Evolutionary conservation across 345 rosid species (phyloP), one percentile per base, ranked within the genome.

Genomic region (Capsella bursapastoris): DNA sequence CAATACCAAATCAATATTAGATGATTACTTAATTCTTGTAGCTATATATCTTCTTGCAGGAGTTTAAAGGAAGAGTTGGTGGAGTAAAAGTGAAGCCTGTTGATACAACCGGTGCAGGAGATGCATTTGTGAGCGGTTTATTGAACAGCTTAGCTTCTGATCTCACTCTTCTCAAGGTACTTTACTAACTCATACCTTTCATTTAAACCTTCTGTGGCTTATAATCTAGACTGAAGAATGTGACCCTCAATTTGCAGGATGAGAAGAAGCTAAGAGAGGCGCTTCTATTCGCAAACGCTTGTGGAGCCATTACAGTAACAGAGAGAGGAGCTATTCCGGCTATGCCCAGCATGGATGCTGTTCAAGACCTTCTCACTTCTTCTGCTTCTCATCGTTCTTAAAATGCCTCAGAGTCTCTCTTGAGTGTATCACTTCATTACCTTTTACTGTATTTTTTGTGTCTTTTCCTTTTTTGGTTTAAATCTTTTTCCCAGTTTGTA

Each of bases 271-370:
- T 96, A 71, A 82, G 91, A 67, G 86, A 89, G 61, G 95, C 95
- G 11, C 90, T 96, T 56, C 57, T 70, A 0, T 96, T 92, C 10
- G 97, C 95, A 11, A 96, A 96, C 60, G 97, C 84, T 35, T 92
- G 98, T 43, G 99, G 96, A 6, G 97, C 97, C 14, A 79, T 84
- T 57, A 87, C 98, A 0, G 99, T 90, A 37, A 96, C 88, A 37
- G 88, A 85, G 82, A 86, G 95, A 79, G 99, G 99, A 52, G 99
- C 99, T 0, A 96, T 96, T 79, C 99, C 99, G 10, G 90, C 96
- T 0, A 78, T 96, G 58, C 99, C 99, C 14, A 83, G 95, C 18
- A 89, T 77, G 82, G 66, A 83, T 63, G 89, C 90, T 8, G 97
- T 87, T 72, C 84, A 78, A 55, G 70, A 87, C 4, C 85, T 89